Conservation (phyloP, 2,329 filamentous ascomycete genomes). For the Fusarium tricinctum region DNA sequence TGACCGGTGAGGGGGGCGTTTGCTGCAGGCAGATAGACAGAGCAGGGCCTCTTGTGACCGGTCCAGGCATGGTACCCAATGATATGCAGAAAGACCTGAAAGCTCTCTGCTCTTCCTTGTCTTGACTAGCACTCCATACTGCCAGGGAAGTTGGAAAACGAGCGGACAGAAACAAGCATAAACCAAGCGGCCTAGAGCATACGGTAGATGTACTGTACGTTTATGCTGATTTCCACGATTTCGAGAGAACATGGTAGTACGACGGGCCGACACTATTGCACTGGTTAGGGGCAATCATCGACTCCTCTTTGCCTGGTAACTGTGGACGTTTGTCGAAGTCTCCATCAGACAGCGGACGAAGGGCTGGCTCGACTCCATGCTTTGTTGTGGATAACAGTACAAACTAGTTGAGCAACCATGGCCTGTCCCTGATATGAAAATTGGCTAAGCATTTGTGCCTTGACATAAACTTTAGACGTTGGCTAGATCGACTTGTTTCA, state of each 20-base stretch:
- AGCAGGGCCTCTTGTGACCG: conserved; percentile 37
- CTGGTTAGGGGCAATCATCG: not conserved
- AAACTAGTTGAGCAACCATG: not conserved
- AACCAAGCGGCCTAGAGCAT: conserved; percentile 23
- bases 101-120: not conserved
- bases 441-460: conserved; percentile 1
- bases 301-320: not conserved
- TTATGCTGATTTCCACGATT: conserved; percentile 9
- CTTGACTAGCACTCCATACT: not conserved
- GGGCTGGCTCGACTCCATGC: not conserved
- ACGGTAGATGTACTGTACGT: conserved; percentile 13
- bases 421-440: conserved; percentile 1
- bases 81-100: conserved; percentile 25
- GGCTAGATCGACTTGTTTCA: conserved; percentile 3
- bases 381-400: not conserved
- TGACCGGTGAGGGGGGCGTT: conserved; percentile 39
- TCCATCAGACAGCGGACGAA: not conserved
- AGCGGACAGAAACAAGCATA: conserved; percentile 38
- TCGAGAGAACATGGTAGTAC: not conserved
- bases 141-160: conserved; percentile 4
- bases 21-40: conserved; percentile 18
- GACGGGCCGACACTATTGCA: not conserved
- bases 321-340: not conserved
- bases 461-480: not conserved
- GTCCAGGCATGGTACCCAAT: conserved; percentile 16